A percentile compares a stretch with the other conserved stretches of the same genome.
Evolutionary conservation across 768 basidiomycete species (phyloP).

Genomic region (Leccinum arenicola): DNA sequence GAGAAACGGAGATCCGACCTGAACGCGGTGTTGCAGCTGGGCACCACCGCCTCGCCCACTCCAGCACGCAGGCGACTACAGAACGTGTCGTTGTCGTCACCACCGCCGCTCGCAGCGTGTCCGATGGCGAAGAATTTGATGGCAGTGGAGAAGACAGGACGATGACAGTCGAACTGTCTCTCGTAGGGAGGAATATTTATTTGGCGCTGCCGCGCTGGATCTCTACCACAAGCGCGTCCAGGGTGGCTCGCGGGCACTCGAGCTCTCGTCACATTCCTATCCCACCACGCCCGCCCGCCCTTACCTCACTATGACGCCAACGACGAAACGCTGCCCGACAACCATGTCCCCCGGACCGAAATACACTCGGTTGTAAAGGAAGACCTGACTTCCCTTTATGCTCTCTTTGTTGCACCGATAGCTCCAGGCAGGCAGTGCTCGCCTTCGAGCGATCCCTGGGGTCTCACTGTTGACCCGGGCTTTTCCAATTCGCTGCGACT

Average conservation of each 20-base stretch:
- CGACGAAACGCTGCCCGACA: constrained; percentile 18
- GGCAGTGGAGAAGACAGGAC: constrained; percentile 18
- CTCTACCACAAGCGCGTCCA: constrained; percentile 53
- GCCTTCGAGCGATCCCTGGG: too few relatives aligned
- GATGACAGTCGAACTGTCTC: constrained; percentile 20
- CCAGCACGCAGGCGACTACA: constrained; percentile 29
- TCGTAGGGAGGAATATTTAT: constrained; percentile 36
- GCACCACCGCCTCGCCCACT: constrained; percentile 17
- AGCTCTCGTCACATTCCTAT: constrained; percentile 29
- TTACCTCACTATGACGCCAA: constrained; percentile 6
- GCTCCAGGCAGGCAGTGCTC: too few relatives aligned
- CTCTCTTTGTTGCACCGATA: too few relatives aligned
- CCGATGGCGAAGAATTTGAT: constrained; percentile 22
- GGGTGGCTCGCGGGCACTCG: constrained; percentile 50
- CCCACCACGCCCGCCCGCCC: constrained; percentile 16
- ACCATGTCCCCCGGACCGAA: constrained; percentile 50
- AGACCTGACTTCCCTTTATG: too few relatives aligned
- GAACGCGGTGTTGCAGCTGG: constrained; percentile 39
- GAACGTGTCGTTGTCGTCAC: constrained; percentile 41
- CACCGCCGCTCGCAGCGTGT: constrained; percentile 34
- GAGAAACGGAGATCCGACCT: constrained; percentile 59
- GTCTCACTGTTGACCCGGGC: too few relatives aligned
- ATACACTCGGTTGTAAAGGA: constrained; percentile 43
- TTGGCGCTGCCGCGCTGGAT: constrained; percentile 61
- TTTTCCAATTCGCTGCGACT: too few relatives aligned